phyloP scores from a whole-genome alignment of 108 stramenopile genomes.

The Pseudonitzschia multistriata region DNA sequence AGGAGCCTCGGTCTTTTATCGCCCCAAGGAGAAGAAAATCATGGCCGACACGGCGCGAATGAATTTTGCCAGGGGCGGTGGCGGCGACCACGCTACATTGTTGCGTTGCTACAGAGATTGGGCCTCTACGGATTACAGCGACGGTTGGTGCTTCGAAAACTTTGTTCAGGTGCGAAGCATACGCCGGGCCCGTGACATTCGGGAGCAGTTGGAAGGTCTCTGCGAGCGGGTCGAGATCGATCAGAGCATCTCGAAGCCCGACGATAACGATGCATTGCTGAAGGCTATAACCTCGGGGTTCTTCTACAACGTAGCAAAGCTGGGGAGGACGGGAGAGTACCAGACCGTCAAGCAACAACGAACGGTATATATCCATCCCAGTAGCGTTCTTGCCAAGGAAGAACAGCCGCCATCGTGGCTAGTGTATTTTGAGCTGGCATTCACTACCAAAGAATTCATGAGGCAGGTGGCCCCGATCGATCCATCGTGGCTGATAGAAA shows the following conservation, averaged over 20 bases:
- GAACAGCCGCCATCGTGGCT: constrained; percentile 93
- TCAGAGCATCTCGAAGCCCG: constrained; percentile 54
- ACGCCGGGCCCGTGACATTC: constrained; percentile 93
- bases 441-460: constrained; percentile 99
- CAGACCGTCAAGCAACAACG: constrained; percentile 94
- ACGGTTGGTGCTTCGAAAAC: constrained; percentile 99
- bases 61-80: constrained; percentile 97
- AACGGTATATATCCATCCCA: constrained; percentile 97
- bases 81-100: constrained; percentile 94
- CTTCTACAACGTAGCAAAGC: constrained; percentile 96
- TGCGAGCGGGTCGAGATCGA: constrained; percentile 99
- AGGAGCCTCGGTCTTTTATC: constrained; percentile 92
- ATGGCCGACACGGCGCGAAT: constrained; percentile 96
- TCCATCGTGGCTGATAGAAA: constrained; percentile 93
- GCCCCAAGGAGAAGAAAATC: constrained; percentile 96
- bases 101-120: constrained; percentile 92
- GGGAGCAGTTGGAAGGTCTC: constrained; percentile 96
- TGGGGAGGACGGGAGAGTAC: constrained; percentile 90
- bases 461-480: constrained; percentile 93
- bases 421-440: constrained; percentile 94
- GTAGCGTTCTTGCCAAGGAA: constrained; percentile 89
- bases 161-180: constrained; percentile 95
- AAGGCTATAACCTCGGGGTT: constrained; percentile 97
- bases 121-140: constrained; percentile 90
- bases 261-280: constrained; percentile 69